Percentiles rank a stretch among this genome's conserved stretches.
phyloP scores from a whole-genome alignment of 1,139 yeast species.

The Lodderomyces margitis region DNA sequence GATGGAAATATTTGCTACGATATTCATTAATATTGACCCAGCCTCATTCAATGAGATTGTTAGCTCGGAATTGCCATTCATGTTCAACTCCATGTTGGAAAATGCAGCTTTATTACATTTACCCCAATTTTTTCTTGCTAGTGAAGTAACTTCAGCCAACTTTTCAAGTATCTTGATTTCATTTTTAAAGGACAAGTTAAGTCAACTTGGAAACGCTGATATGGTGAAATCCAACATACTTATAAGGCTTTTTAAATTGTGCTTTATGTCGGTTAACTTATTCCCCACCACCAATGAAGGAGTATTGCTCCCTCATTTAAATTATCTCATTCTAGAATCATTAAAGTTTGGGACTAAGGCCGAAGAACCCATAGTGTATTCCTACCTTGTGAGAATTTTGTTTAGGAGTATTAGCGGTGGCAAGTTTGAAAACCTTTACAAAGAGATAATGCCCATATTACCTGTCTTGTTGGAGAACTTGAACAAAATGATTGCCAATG shows the following conservation, averaged over 20 bases:
- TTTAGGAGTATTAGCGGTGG: slow-evolving; percentile 97
- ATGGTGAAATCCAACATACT: slow-evolving; percentile 76
- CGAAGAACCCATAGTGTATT: slow-evolving; percentile 87
- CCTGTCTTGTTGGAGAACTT: slow-evolving; percentile 84
- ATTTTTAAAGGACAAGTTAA: slow-evolving; percentile 70
- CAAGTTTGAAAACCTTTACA: slow-evolving; percentile 84
- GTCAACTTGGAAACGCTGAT: slow-evolving; percentile 79
- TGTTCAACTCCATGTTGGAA: slow-evolving; percentile 76
- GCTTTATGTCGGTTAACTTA: slow-evolving; percentile 92
- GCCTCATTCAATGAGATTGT: slow-evolving; percentile 94
- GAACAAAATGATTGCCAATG: slow-evolving; percentile 77
- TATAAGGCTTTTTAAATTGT: slow-evolving; percentile 81
- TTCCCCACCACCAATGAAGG: slow-evolving; percentile 87
- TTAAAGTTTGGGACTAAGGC: slow-evolving; percentile 82
- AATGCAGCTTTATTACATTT: slow-evolving; percentile 88
- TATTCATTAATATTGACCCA: slow-evolving; percentile 91
- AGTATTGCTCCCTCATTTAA: slow-evolving; percentile 83
- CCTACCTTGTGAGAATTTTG: slow-evolving; percentile 80
- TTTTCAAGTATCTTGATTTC: slow-evolving; percentile 84
- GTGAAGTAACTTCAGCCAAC: slow-evolving; percentile 89
- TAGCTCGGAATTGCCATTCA: slow-evolving; percentile 71
- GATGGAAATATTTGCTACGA: slow-evolving; percentile 94
- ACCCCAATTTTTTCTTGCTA: slow-evolving; percentile 91
- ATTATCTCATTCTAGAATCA: slow-evolving; percentile 77
- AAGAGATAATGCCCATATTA: slow-evolving; percentile 86